Evolutionary conservation across 208 protist genomes (phyloP), one percentile per base, ranked within the genome.

Genomic region (Acanthamoeba pearcei): DNA sequence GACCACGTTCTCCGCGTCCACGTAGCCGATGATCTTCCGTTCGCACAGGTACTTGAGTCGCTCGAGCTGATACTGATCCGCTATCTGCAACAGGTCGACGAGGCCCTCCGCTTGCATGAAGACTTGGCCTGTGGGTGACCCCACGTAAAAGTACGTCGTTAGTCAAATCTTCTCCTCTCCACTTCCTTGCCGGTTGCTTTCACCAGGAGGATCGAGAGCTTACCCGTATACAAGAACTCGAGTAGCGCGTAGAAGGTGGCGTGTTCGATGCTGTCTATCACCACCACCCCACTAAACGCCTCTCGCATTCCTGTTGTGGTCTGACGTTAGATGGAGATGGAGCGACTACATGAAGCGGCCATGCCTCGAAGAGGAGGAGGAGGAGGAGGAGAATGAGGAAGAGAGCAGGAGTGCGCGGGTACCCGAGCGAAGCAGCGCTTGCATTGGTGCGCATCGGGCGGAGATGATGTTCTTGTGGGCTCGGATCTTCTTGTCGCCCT

Each of bases 1-100:
- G 53, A 92, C 38, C 12, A 35, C 86, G 86, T 92, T 92, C 38
- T 92, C 86, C 19, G 27, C 64, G 55, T 92, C 86, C 12, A 92
- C 62, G 22, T 92, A 92, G 5, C 86, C 64, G 22, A 92, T 92
- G 29, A 92, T 68, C 86, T 92, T 92, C 2, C 49, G 4, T 49
- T 92, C 86, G 86, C 86, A 92, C 12, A 92, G 60, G 86, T 92
- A 92, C 38, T 92, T 92, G 35, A 92, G 86, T 17, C 64, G n/a
- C 38, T 92, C 86, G 19, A 92, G 86, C 86, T 92, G 86, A n/a
- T 92, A 92, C 86, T 92, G 86, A 24, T 92, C 64, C 6, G 86
- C 86, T 1, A 74, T 32, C 32, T 38, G 62, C 86, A 92, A 24
- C 32, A 92, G 38, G 13, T 74, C 62, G 3, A 92, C 86, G 5